Evolutionary conservation across 2,329 filamentous ascomycete species (phyloP), one percentile per base, ranked within the genome.

Genomic region (Colletotrichum sp.): DNA sequence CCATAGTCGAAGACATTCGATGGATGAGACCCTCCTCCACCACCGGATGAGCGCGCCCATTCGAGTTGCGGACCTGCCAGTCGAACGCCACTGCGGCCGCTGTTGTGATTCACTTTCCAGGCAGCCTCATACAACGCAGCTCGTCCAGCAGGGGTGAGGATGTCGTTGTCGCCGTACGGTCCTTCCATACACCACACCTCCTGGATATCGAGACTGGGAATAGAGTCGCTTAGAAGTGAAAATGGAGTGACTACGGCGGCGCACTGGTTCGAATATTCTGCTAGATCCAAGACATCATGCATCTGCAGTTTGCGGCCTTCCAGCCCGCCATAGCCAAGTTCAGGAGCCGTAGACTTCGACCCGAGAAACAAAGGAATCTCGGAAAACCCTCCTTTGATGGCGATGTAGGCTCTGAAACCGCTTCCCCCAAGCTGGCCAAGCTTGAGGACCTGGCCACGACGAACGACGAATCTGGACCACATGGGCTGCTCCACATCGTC

Each of bases 81-180:
- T 8, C 92, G 87, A 30, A 93, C 90, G 1, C 91, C 92, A 55
- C 88, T 90, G 72, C 92, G 85, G 15, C 89, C 90, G 1, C 90
- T 88, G 74, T 93, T 93, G 78, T 93, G 91, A 0, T 88, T 90
- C 3, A 93, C 85, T 65, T 90, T 90, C 89, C 90, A 93, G n/a
- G 86, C 19, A 27, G 36, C 12, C 25, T 22, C 15, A 30, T 82
- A 0, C 88, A 89, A 7, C 83, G 82, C 66, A 91, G 87, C 32
- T 39, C 32, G 34, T 71, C 90, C 90, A 68, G 90, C 87, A 0
- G 85, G 80, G 0, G 81, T 81, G 71, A 84, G 80, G 19, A 83
- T 79, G 15, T 84, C 81, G 22, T 80, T 78, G 3, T 79, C 79
- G 27, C 81, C 82, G 67, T 83, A 81, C 2, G 84, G 84, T 22